phyloP scores from a whole-genome alignment of 1,139 yeast genomes.

The Scheffersomyces illinoinensis region DNA sequence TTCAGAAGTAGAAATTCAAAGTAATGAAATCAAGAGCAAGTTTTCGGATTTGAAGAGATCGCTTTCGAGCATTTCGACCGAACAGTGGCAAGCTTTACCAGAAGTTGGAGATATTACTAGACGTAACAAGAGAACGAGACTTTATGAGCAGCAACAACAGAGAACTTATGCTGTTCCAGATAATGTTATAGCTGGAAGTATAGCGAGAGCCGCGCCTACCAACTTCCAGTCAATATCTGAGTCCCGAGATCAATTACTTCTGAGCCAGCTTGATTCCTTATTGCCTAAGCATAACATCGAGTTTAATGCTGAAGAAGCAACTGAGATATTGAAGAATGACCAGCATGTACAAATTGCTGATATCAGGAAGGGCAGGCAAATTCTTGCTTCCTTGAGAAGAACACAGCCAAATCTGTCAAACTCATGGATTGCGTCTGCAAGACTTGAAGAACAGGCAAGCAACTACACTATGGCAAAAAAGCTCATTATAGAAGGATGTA shows the following conservation, averaged over 20 bases:
- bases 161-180: constrained; percentile 88
- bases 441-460: constrained; percentile 69
- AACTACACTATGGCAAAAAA: constrained; percentile 58
- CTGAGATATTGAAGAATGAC: constrained; percentile 4
- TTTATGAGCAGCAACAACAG: constrained; percentile 62
- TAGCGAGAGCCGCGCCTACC: constrained; percentile 24
- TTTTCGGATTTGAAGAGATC: constrained; percentile 60
- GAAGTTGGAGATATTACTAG: constrained; percentile 89
- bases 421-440: constrained; percentile 88
- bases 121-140: constrained; percentile 69
- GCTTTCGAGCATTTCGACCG: constrained; percentile 57
- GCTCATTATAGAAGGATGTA: constrained; percentile 73
- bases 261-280: constrained; percentile 44
- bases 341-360: constrained; percentile 42
- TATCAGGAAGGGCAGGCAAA: constrained; percentile 54
- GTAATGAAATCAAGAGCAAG: constrained; percentile 22
- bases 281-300: constrained; percentile 5
- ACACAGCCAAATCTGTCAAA: constrained; percentile 73
- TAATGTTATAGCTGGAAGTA: constrained; percentile 43
- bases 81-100: constrained; percentile 82
- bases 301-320: constrained; percentile 3
- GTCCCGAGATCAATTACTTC: constrained; percentile 55
- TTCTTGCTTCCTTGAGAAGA: constrained; percentile 68
- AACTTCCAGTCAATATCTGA: constrained; percentile 51
- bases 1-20: constrained; percentile 13